Percentiles rank a stretch among this genome's conserved stretches.
Evolutionary conservation across 148 eudicot species (phyloP).

Genomic region (Fagopyrum esculentum): DNA sequence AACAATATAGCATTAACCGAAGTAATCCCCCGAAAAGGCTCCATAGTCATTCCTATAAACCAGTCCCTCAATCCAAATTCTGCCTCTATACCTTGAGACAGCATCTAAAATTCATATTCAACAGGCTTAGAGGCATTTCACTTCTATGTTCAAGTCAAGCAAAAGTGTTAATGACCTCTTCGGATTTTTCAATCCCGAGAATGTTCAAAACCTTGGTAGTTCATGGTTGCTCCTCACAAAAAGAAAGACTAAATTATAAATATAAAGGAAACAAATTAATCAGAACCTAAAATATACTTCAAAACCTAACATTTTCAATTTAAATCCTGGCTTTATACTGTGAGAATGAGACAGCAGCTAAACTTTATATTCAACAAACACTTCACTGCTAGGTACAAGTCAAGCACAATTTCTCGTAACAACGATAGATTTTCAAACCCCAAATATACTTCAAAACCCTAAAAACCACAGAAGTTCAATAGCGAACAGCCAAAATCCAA

Average conservation of each 20-base stretch:
- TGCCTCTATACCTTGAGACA: background rate
- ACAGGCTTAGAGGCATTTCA: background rate
- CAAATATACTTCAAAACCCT: conserved; percentile 7
- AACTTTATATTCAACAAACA: background rate
- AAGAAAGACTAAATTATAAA: too few relatives aligned
- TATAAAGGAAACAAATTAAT: too few relatives aligned
- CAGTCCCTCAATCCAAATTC: background rate
- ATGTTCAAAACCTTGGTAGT: background rate
- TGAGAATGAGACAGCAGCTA: background rate
- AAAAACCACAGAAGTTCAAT: background rate
- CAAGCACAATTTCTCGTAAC: background rate
- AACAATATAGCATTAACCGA: background rate
- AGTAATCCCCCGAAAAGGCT: background rate
- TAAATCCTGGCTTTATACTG: background rate
- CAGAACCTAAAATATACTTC: too few relatives aligned
- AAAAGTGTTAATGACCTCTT: background rate
- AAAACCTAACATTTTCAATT: background rate
- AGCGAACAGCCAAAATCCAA: background rate
- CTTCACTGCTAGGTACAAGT: background rate
- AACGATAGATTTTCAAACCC: background rate
- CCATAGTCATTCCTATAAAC: background rate
- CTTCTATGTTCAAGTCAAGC: background rate
- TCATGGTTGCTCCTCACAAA: too few relatives aligned
- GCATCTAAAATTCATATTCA: background rate
- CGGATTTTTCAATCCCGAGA: background rate